A percentile compares a stretch with the other conserved stretches of the same genome.
Conservation (phyloP, 805 yeast species). For the Lachancea lanzarotensis region DNA sequence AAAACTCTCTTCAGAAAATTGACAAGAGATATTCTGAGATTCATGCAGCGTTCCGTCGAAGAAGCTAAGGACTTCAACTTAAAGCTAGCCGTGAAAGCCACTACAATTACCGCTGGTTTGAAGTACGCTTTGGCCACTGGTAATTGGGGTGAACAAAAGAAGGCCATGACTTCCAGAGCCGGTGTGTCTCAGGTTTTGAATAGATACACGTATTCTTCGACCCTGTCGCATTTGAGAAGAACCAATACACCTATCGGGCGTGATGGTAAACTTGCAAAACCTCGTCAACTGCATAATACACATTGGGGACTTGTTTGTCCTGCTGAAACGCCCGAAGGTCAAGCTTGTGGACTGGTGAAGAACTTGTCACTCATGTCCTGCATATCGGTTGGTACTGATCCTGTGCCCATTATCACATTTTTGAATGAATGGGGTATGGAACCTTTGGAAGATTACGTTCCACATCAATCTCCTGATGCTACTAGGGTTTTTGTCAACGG, state of each 20-base stretch:
- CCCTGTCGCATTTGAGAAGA: constrained; percentile 96
- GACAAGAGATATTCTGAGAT: constrained; percentile 93
- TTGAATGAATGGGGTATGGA: constrained; percentile 99
- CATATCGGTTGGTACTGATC: constrained; percentile 96
- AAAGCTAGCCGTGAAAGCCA: constrained; percentile 93
- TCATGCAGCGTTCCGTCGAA: constrained; percentile 98
- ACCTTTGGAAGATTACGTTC: constrained; percentile 91
- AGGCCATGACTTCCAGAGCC: constrained; percentile 97
- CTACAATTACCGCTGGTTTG: constrained; percentile 94
- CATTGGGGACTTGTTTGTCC: constrained; percentile 99
- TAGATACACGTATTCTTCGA: constrained; percentile 97
- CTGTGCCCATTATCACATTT: constrained; percentile 87
- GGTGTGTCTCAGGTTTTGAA: constrained; percentile 99
- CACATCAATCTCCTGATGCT: constrained; percentile 83
- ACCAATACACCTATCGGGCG: constrained; percentile 99
- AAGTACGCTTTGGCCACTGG: constrained; percentile 98
- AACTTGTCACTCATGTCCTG: constrained; percentile 94
- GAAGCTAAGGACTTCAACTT: constrained; percentile 94
- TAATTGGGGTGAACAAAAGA: constrained; percentile 99
- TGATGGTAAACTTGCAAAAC: constrained; percentile 98
- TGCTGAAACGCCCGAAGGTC: constrained; percentile 99
- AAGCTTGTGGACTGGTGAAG: constrained; percentile 98
- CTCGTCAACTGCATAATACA: constrained; percentile 97
- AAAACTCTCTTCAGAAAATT: constrained; percentile 88
- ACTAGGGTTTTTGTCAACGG: constrained; percentile 96